Conservation (phyloP, 2,329 filamentous ascomycete species). For the Onygenales sp. region DNA sequence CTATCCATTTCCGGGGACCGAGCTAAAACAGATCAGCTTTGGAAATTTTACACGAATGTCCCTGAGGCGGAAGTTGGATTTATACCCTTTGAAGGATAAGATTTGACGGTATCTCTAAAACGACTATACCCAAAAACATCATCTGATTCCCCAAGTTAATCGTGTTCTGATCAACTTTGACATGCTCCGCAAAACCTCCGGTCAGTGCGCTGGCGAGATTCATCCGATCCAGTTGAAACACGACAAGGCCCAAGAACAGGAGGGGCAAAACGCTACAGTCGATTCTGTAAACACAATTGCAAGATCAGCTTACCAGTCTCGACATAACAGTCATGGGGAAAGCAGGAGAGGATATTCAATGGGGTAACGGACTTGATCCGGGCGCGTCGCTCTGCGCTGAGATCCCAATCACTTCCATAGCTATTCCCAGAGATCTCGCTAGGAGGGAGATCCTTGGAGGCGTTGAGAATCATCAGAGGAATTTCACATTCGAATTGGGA, state of each 20-base stretch:
- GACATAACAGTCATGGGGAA: neutral
- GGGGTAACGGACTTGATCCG: neutral
- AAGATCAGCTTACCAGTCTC: neutral
- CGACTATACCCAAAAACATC: conserved; percentile 43
- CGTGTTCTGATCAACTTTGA: conserved; percentile 36
- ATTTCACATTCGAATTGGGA: neutral
- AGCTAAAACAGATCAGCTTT: conserved; percentile 19
- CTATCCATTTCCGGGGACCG: conserved; percentile 41
- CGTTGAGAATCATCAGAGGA: neutral
- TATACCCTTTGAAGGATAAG: conserved; percentile 23
- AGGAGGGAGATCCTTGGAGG: neutral
- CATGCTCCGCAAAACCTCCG: conserved; percentile 36
- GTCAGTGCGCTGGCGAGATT: conserved; percentile 45
- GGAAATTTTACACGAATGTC: neutral
- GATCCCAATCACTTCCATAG: neutral
- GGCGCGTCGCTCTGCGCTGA: neutral
- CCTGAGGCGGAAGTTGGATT: neutral
- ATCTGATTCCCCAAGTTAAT: conserved; percentile 47
- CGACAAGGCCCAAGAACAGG: conserved; percentile 41
- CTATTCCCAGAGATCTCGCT: neutral
- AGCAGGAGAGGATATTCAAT: neutral
- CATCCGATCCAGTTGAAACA: conserved; percentile 46
- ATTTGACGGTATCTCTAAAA: conserved; percentile 45
- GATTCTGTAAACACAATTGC: conserved; percentile 23
- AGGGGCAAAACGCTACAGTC: conserved; percentile 41